These are phyloP conservation scores for Conticribra guillardii DNA, from an alignment of 108 stramenopile species.

Conservation along the genomic window DNA sequence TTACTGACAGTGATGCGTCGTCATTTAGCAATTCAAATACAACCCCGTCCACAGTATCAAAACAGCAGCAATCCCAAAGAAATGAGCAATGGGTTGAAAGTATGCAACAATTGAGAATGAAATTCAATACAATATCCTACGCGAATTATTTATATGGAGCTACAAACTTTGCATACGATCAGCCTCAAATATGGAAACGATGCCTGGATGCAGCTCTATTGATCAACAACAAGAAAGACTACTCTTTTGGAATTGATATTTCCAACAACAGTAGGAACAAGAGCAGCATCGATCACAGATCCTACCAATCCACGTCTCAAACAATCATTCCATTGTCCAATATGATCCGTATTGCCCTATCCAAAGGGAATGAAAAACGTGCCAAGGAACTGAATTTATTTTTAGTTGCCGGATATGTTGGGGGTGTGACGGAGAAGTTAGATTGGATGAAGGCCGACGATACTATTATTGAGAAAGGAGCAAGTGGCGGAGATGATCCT, in stretches of 20 bases:
- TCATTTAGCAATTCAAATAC: too few relatives aligned
- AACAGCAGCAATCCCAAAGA: too few relatives aligned
- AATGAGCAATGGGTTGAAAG: background rate
- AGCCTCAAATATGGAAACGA: slow-evolving; percentile 38
- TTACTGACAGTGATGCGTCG: too few relatives aligned
- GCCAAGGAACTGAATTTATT: slow-evolving; percentile 51
- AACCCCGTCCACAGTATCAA: too few relatives aligned
- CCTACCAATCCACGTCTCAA: slow-evolving; percentile 23
- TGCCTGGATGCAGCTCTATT: slow-evolving; percentile 39
- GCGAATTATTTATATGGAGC: slow-evolving; percentile 34
- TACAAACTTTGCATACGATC: slow-evolving; percentile 18
- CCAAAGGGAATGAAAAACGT: slow-evolving; percentile 62
- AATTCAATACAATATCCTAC: slow-evolving; percentile 22
- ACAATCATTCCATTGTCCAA: slow-evolving; percentile 53
- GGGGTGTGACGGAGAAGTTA: slow-evolving; percentile 6
- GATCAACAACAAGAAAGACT: background rate
- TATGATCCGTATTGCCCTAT: slow-evolving; percentile 61
- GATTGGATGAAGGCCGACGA: slow-evolving; percentile 9
- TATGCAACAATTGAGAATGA: background rate
- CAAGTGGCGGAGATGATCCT: too few relatives aligned
- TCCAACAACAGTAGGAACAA: background rate
- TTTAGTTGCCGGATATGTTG: slow-evolving; percentile 53
- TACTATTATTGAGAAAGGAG: too few relatives aligned
- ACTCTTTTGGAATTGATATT: background rate
- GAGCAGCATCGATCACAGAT: background rate